A percentile compares a stretch with the other conserved stretches of the same genome.
Conservation (phyloP, 2,329 filamentous ascomycete genomes). For the Cercospora canescens region DNA sequence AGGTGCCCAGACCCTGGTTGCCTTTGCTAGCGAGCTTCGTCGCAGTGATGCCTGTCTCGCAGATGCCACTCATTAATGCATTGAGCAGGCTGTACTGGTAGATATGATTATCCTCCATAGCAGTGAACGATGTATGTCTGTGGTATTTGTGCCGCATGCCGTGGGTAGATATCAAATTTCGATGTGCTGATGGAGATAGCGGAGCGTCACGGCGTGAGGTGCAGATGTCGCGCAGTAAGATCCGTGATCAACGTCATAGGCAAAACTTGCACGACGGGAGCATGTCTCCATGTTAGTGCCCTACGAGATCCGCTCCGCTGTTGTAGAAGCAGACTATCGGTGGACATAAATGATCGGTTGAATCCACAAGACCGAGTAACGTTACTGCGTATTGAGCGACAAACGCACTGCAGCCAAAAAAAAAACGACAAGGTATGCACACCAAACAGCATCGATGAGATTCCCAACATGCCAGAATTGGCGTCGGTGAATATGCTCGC, state of each 20-base stretch:
- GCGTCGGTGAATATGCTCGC: no score
- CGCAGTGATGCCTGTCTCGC: conserved; percentile 49
- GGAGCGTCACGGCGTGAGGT: neutral
- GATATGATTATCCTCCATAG: conserved; percentile 41
- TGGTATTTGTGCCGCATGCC: neutral
- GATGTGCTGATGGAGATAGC: neutral
- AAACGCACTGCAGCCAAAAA: neutral
- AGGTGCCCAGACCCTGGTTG: conserved; percentile 53
- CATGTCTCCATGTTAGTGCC: neutral
- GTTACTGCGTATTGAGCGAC: neutral
- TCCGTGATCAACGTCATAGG: neutral
- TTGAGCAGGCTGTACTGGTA: conserved; percentile 48
- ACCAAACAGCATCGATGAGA: no score
- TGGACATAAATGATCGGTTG: neutral
- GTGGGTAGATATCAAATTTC: neutral
- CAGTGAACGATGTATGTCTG: neutral
- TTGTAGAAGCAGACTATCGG: neutral
- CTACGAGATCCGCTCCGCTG: neutral
- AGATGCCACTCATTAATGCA: conserved; percentile 48
- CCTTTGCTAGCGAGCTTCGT: conserved; percentile 49
- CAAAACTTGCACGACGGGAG: neutral
- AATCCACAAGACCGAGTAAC: neutral
- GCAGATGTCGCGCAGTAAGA: neutral
- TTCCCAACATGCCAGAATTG: no score
- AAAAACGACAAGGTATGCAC: no score